Evolutionary conservation across 106 monocot species (phyloP), one percentile per base, ranked within the genome.

Genomic region (Acorus calamus): DNA sequence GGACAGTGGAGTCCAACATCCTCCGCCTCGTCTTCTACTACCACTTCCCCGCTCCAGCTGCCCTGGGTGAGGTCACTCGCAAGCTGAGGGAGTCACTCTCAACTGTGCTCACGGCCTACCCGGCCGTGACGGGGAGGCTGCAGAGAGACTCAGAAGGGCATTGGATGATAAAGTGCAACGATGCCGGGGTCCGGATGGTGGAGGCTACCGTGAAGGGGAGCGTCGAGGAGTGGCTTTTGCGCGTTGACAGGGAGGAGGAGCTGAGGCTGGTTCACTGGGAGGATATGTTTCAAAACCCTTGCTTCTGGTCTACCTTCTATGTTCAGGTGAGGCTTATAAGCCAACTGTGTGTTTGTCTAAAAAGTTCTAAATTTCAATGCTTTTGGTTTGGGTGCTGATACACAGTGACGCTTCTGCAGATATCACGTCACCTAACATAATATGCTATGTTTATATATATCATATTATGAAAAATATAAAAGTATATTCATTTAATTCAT

Each of bases 261-360:
- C 14, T 57, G 57, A 57, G 42, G 57, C 6, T 7, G 10, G 13
- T 11, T 4, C 4, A 10, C 13, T 55, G 6, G 6, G 10, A 68
- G 68, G 68, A 68, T 58, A 59, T 68, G 47, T 57, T 13, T 49
- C n/a, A 46, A 3, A 11, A 47, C 12, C 47, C 68, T 4, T 9
- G 41, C 45, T 57, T 68, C 57, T 68, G 68, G 68, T 68, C 68
- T 7, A 5, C 68, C 46, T 57, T 68, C 68, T 68, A 68, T 49
- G 45, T 68, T 42, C 68, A 68, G 68, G 68, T 68, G 14, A 6
- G 4, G 13, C 10, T 3, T 12, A 8, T 14, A 7, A 8, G 14
- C 3, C 6, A 46, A 4, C 4, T 8, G 4, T 11, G 2, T 47
- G 11, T 13, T 14, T 63, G 13, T 49, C 28, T 3, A 10, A 12